These are phyloP conservation scores for Colletotrichum eleusines DNA, from an alignment of 2,329 filamentous ascomycete genomes.

Conservation along the genomic window DNA sequence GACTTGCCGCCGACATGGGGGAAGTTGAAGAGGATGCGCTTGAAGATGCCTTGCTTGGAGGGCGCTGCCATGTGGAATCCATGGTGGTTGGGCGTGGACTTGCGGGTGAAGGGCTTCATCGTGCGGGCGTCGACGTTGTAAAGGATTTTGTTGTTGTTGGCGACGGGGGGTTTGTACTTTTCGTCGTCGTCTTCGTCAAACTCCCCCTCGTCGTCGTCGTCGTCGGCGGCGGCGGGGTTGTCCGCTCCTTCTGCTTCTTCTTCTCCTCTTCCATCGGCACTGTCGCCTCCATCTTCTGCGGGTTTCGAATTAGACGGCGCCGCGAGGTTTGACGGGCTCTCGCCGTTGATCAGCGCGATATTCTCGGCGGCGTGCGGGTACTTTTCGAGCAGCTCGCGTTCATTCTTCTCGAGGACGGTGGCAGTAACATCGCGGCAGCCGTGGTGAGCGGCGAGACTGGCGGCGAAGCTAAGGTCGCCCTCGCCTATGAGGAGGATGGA, in stretches of 20 bases:
- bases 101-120: conserved; percentile 61
- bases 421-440: conserved; percentile 75
- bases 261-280: conserved; percentile 17
- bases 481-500: conserved; percentile 83
- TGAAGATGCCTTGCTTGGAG: conserved; percentile 62
- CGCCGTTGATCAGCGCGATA: conserved; percentile 61
- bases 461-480: conserved; percentile 83
- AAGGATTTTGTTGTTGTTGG: conserved; percentile 59
- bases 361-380: conserved; percentile 78
- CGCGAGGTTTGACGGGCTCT: neutral
- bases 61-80: conserved; percentile 47
- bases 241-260: conserved; percentile 35
- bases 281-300: conserved; percentile 26
- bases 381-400: conserved; percentile 72
- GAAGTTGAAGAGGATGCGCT: conserved; percentile 94
- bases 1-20: conserved; percentile 93
- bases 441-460: conserved; percentile 74
- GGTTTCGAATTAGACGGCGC: conserved; percentile 6
- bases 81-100: conserved; percentile 34
- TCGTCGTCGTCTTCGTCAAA: conserved; percentile 33
- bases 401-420: conserved; percentile 73
- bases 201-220: conserved; percentile 42
- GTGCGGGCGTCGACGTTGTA: conserved; percentile 78
- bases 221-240: conserved; percentile 36
- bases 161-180: conserved; percentile 39